Percentiles rank a stretch among this genome's conserved stretches.
Evolutionary conservation across 2,329 filamentous ascomycete species (phyloP).

Genomic region (Zasmidium citrigriseum): DNA sequence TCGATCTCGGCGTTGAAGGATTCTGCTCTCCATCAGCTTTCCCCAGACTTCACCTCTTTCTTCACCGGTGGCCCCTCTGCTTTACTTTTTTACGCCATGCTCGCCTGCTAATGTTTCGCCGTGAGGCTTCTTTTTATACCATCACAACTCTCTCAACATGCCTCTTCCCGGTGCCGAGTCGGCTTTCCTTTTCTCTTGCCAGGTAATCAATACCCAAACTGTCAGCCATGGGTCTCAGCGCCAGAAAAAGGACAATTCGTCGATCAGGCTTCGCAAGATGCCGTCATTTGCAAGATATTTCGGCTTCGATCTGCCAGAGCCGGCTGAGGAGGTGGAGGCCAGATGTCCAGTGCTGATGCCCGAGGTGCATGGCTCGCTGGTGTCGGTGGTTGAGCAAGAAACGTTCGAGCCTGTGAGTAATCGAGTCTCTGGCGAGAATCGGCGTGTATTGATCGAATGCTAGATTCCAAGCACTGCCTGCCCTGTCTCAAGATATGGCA

Average conservation of each 20-base stretch:
- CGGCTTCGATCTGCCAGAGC: neutral
- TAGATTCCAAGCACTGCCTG: neutral
- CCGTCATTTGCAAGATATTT: neutral
- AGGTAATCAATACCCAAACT: neutral
- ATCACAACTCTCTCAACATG: neutral
- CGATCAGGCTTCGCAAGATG: neutral
- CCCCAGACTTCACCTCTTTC: neutral
- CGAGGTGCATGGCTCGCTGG: conserved; percentile 1
- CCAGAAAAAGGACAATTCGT: neutral
- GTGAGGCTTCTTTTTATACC: neutral
- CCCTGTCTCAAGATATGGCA: neutral
- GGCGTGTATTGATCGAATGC: neutral
- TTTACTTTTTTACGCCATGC: neutral
- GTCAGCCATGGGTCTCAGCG: neutral
- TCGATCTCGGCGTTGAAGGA: neutral
- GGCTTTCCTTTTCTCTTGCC: conserved; percentile 2
- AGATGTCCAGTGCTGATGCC: neutral
- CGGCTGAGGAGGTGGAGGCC: neutral
- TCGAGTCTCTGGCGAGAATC: neutral
- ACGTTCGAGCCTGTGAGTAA: neutral
- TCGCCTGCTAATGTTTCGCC: neutral
- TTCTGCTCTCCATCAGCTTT: neutral
- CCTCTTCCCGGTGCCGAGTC: conserved; percentile 7
- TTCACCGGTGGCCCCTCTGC: neutral
- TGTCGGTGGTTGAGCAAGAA: neutral